These are phyloP conservation scores for Gamsiella multidivaricata DNA, from an alignment of 192 early-diverging fungal species.

Conservation along the genomic window DNA sequence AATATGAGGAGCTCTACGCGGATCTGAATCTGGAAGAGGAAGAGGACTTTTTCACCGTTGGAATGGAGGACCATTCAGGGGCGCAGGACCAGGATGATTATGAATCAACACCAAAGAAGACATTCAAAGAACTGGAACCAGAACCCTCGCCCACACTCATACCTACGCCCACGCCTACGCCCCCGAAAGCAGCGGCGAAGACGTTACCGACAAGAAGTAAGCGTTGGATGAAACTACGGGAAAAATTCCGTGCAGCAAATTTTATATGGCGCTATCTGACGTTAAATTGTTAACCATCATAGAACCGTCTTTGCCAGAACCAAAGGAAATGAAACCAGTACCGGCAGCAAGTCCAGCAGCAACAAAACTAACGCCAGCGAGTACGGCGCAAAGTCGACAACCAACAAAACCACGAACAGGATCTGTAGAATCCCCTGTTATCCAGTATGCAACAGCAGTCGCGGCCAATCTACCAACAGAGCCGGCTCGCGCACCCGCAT, in stretches of 20 bases:
- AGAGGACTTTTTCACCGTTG: slow-evolving; percentile 83
- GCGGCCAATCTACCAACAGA: slow-evolving; percentile 50
- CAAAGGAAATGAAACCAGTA: slow-evolving; percentile 53
- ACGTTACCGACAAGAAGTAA: slow-evolving; percentile 49
- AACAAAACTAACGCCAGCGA: slow-evolving; percentile 11
- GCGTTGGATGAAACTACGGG: background rate
- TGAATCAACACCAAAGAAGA: slow-evolving; percentile 21
- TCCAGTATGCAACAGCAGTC: slow-evolving; percentile 41
- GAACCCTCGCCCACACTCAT: slow-evolving; percentile 36
- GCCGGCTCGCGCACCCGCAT: slow-evolving; percentile 29
- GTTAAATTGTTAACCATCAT: background rate
- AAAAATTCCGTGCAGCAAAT: background rate
- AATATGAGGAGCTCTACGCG: slow-evolving; percentile 95
- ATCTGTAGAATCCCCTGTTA: slow-evolving; percentile 30
- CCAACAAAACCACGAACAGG: slow-evolving; percentile 32
- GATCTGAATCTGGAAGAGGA: slow-evolving; percentile 93
- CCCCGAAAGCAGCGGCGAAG: slow-evolving; percentile 17
- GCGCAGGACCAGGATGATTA: slow-evolving; percentile 30
- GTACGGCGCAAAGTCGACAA: slow-evolving; percentile 33
- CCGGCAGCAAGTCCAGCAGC: slow-evolving; percentile 10
- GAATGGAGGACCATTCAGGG: slow-evolving; percentile 70
- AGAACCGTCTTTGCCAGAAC: slow-evolving; percentile 36
- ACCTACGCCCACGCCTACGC: slow-evolving; percentile 28
- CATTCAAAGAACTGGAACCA: slow-evolving; percentile 61
- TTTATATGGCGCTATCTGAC: background rate